Evolutionary conservation across 768 basidiomycete species (phyloP).

Genomic region (Lactarius quietus): DNA sequence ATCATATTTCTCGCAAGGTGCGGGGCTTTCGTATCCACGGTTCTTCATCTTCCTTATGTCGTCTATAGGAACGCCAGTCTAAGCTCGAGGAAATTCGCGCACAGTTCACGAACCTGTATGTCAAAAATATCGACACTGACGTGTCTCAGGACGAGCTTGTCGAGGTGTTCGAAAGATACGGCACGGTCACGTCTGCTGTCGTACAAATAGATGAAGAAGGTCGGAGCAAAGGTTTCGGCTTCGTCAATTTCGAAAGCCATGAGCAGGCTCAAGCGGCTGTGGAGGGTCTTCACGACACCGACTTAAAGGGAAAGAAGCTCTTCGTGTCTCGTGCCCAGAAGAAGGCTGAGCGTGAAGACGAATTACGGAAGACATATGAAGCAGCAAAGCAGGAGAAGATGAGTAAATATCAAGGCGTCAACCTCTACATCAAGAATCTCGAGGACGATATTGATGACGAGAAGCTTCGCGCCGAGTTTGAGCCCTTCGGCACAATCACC

Average conservation of each 20-base stretch:
- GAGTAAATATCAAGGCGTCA: constrained; percentile 98
- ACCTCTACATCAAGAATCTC: constrained; percentile 99
- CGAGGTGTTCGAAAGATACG: constrained; percentile 71
- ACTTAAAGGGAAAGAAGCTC: constrained; percentile 81
- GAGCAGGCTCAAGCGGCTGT: constrained; percentile 91
- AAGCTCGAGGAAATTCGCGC: constrained; percentile 97
- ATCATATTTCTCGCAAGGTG: constrained; percentile 96
- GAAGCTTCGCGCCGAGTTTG: constrained; percentile 93
- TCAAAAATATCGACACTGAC: constrained; percentile 93
- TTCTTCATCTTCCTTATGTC: constrained; percentile 10
- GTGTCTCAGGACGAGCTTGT: constrained; percentile 84
- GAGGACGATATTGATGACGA: constrained; percentile 98
- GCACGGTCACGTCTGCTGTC: constrained; percentile 85
- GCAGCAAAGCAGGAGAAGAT: constrained; percentile 95
- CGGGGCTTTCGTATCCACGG: constrained; percentile 17
- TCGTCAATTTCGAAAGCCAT: constrained; percentile 94
- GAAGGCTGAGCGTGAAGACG: constrained; percentile 97
- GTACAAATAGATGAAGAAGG: constrained; percentile 82
- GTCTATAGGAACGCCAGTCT: constrained; percentile 82
- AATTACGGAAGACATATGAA: constrained; percentile 90
- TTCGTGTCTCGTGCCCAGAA: constrained; percentile 98
- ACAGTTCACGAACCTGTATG: constrained; percentile 96
- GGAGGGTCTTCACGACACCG: constrained; percentile 82
- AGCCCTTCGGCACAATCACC: constrained; percentile 95
- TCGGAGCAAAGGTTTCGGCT: constrained; percentile 96